Percentiles rank a stretch among this genome's conserved stretches.
Conservation (phyloP, 2,329 filamentous ascomycete genomes). For the Davidsoniella virescens region DNA sequence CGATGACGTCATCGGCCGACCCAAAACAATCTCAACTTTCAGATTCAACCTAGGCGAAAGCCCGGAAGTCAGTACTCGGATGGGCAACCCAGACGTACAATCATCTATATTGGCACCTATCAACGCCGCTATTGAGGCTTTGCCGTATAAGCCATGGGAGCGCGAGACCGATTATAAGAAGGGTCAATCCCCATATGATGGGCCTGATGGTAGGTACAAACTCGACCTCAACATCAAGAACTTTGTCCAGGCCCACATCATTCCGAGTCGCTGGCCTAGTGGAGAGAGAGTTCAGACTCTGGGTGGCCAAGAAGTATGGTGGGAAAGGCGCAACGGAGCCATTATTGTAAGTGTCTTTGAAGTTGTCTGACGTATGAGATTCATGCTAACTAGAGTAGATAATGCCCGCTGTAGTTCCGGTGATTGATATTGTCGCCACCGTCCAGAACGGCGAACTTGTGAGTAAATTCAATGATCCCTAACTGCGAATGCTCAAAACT, state of each 20-base stretch:
- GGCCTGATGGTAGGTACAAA: slow-evolving; percentile 55
- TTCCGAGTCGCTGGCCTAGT: slow-evolving; percentile 60
- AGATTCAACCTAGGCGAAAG: slow-evolving; percentile 66
- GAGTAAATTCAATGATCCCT: slow-evolving; percentile 16
- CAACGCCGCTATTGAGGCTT: slow-evolving; percentile 60
- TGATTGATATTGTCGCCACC: slow-evolving; percentile 54
- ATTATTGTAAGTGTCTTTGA: background rate
- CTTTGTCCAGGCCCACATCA: slow-evolving; percentile 77
- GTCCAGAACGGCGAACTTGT: slow-evolving; percentile 77
- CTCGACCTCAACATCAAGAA: slow-evolving; percentile 59
- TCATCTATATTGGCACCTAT: slow-evolving; percentile 77
- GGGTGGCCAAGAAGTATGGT: slow-evolving; percentile 59
- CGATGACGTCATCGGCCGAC: slow-evolving; percentile 68
- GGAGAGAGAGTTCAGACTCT: slow-evolving; percentile 48
- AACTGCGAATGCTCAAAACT: background rate
- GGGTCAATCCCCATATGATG: slow-evolving; percentile 55
- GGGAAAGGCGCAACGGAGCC: slow-evolving; percentile 54
- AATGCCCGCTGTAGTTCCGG: slow-evolving; percentile 65
- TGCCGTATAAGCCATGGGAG: slow-evolving; percentile 81
- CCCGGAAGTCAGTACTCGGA: slow-evolving; percentile 46
- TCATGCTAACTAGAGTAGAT: slow-evolving; percentile 30
- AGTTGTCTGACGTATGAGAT: slow-evolving; percentile 4
- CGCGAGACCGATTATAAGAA: slow-evolving; percentile 60
- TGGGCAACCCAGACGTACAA: slow-evolving; percentile 50
- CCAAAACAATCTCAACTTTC: slow-evolving; percentile 70